Evolutionary conservation across 2,329 filamentous ascomycete species (phyloP).

Genomic region (Pseudocercospora pini-densiflorae): DNA sequence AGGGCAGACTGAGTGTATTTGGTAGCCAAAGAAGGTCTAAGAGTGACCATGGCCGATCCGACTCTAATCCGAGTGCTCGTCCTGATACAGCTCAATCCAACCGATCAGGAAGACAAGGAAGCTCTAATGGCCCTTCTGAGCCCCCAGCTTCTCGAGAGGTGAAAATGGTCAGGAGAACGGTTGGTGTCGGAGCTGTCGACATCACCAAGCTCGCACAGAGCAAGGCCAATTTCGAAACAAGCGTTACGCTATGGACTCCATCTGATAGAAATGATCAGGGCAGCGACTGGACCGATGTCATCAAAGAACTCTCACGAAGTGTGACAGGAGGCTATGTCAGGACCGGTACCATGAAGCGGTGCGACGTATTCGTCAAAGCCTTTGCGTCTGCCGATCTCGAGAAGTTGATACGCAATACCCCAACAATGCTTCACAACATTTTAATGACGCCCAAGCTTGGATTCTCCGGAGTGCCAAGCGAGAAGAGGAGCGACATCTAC

Average conservation of each 20-base stretch:
- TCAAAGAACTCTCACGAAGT: constrained; percentile 75
- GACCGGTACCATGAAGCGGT: constrained; percentile 64
- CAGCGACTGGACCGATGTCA: constrained; percentile 73
- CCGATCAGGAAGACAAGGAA: constrained; percentile 27
- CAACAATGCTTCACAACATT: constrained; percentile 82
- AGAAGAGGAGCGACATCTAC: constrained; percentile 91
- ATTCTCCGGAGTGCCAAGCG: constrained; percentile 89
- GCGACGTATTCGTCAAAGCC: constrained; percentile 78
- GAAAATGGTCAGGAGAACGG: constrained; percentile 66
- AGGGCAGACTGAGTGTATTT: constrained; percentile 61
- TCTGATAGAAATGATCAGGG: constrained; percentile 63
- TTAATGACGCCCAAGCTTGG: constrained; percentile 85
- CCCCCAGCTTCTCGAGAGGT: constrained; percentile 39
- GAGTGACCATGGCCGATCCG: constrained; percentile 26
- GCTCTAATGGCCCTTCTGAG: constrained; percentile 21
- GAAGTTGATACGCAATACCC: constrained; percentile 79
- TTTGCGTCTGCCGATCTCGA: constrained; percentile 82
- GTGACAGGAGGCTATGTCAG: constrained; percentile 67
- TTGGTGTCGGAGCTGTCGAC: constrained; percentile 78
- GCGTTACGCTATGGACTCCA: constrained; percentile 75
- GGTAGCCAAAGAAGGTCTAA: constrained; percentile 62
- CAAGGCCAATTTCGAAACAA: constrained; percentile 30
- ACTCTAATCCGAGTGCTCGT: constrained; percentile 24
- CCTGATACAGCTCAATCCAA: constrained; percentile 36
- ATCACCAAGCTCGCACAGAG: constrained; percentile 58